phyloP scores from a whole-genome alignment of 1,284 basidiomycete species.

The Coniferiporia weirii region DNA sequence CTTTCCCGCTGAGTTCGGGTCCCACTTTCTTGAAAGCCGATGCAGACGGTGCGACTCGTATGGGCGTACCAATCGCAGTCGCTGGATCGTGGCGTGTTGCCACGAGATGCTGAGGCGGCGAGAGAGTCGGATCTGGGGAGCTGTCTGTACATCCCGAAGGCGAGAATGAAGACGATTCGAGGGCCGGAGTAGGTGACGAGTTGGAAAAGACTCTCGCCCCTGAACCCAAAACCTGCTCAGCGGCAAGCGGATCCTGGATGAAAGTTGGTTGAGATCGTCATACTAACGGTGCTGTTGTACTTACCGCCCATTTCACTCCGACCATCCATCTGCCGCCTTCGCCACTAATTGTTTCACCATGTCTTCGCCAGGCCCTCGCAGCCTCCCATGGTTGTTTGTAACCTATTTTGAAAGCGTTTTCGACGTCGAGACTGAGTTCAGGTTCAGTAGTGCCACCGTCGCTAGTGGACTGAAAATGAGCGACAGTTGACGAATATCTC shows the following conservation, averaged over 20 bases:
- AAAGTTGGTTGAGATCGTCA: not conserved
- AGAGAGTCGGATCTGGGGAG: not conserved
- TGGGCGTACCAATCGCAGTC: slow-evolving; percentile 53
- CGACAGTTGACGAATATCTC: slow-evolving; percentile 60
- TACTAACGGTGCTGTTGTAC: slow-evolving; percentile 26
- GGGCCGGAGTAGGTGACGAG: not conserved
- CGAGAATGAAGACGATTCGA: slow-evolving; percentile 1
- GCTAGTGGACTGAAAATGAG: slow-evolving; percentile 67
- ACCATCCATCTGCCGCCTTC: slow-evolving; percentile 69
- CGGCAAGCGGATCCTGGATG: slow-evolving; percentile 4
- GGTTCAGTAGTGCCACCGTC: slow-evolving; percentile 49
- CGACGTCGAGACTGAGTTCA: slow-evolving; percentile 54
- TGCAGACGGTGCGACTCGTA: slow-evolving; percentile 61
- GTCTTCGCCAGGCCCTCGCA: slow-evolving; percentile 67
- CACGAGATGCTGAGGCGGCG: slow-evolving; percentile 36
- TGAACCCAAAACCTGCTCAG: slow-evolving; percentile 17
- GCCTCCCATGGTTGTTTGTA: slow-evolving; percentile 67
- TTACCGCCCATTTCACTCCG: slow-evolving; percentile 73
- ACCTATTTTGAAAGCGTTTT: slow-evolving; percentile 69
- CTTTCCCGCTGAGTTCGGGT: slow-evolving; percentile 29
- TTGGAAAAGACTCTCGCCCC: slow-evolving; percentile 1
- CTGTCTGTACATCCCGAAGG: slow-evolving; percentile 4
- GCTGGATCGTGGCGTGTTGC: slow-evolving; percentile 23
- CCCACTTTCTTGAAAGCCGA: slow-evolving; percentile 57
- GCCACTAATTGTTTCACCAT: slow-evolving; percentile 58